phyloP scores from a whole-genome alignment of 192 early-diverging fungal species.

The Entomortierella parvispora region DNA sequence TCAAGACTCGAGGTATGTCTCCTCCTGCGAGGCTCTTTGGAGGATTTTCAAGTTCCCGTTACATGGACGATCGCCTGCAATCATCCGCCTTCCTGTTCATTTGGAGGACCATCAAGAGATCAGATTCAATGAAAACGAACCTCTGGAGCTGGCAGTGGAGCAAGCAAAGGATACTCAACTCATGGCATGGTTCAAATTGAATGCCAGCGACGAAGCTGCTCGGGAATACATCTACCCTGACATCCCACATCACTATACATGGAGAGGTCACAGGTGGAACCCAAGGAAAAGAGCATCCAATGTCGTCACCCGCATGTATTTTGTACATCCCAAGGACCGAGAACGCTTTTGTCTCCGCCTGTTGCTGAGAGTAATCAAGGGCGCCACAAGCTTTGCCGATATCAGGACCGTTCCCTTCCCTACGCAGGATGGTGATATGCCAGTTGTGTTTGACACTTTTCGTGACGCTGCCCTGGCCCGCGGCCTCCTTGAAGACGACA shows the following conservation, averaged over 20 bases:
- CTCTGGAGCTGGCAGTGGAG: background rate
- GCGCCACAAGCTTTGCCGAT: slow-evolving; percentile 16
- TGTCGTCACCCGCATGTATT: slow-evolving; percentile 8
- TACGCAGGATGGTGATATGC: slow-evolving; percentile 13
- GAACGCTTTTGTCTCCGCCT: slow-evolving; percentile 32
- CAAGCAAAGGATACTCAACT: background rate
- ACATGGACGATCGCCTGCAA: slow-evolving; percentile 32
- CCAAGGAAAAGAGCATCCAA: background rate
- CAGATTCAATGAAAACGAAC: background rate
- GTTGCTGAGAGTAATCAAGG: too few species aligned
- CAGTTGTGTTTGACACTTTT: slow-evolving; percentile 12
- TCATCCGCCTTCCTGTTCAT: slow-evolving; percentile 24
- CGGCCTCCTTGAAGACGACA: slow-evolving; percentile 26
- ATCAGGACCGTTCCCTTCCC: too few species aligned
- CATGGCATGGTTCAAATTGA: slow-evolving; percentile 12
- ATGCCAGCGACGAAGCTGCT: background rate
- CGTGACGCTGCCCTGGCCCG: slow-evolving; percentile 10
- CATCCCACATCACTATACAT: slow-evolving; percentile 14
- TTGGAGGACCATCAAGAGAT: slow-evolving; percentile 14
- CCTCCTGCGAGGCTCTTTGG: slow-evolving; percentile 39
- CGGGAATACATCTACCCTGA: slow-evolving; percentile 10
- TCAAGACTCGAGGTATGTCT: slow-evolving; percentile 23
- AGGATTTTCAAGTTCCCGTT: slow-evolving; percentile 39
- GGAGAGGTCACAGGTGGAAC: background rate
- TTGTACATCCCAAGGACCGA: slow-evolving; percentile 5